Base-by-base conservation (phyloP, 176 grass and related monocot genomes). In the Rhynchospora tenuis region DNA sequence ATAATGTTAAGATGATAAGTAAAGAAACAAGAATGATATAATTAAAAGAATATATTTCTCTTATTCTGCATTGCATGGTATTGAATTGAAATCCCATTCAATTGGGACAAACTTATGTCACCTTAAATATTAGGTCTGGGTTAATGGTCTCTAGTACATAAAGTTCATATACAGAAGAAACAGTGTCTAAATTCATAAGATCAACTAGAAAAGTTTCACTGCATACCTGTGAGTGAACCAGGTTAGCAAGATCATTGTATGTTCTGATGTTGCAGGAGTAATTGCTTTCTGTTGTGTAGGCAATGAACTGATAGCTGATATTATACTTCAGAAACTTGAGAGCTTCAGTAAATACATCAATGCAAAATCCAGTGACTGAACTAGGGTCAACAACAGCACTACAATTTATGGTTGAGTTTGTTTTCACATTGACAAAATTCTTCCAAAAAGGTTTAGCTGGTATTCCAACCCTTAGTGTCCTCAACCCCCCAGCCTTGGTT, bases 331-430 rank as follows among this genome's bases (percentile, higher is more conserved):
- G 46, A 6, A 28, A 19, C 0, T 45, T 46, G 10, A 87, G 6
- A 24, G 43, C 75, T 81, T 87, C 22, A 1, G 60, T 63, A 55
- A 87, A 87, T 11, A 87, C 86, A 44, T 83, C 80, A 2, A 87
- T 83, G 80, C 86, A 87, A 38, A 87, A 87, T 64, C 86, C 86
- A 7, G n/a, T 2, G 1, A 73, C 69, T 1, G 3, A 2, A 0
- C 9, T 13, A 2, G 8, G 7, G 0, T 55, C 64, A 2, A 83
- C 57, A 8, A 5, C 42, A n/a, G 16, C 47, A 16, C 72, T 52
- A 6, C 68, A 65, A 9, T 57, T 44, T 44, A 26, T 47, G 20
- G 12, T 42, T 0, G 14, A 70, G n/a, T n/a, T n/a, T 14, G 10
- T 26, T 44, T 76, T 17, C 27, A 87, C 80, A 38, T 87, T 83